Evolutionary conservation across 768 basidiomycete species (phyloP).

Genomic region (Leccinum ochraceum): DNA sequence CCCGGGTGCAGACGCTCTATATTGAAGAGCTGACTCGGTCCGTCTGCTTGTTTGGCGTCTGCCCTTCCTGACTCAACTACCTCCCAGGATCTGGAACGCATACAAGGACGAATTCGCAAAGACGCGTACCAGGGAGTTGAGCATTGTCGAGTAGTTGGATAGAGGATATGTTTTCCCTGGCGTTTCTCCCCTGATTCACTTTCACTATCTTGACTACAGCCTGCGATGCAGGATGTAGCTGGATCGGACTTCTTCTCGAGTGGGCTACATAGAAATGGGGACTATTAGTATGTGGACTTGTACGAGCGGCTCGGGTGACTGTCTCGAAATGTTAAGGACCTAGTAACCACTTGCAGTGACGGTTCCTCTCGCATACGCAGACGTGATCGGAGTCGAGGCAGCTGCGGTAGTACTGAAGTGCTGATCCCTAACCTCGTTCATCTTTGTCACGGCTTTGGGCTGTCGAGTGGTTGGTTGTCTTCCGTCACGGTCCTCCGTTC

Average conservation of each 20-base stretch:
- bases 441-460: too few relatives aligned
- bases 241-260: not conserved
- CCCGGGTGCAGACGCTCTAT: constrained; percentile 77
- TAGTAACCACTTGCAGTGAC: too few relatives aligned
- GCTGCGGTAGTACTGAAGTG: too few relatives aligned
- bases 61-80: constrained; percentile 7
- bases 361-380: too few relatives aligned
- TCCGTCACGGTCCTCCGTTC: too few relatives aligned
- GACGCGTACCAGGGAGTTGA: constrained; percentile 73
- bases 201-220: not conserved
- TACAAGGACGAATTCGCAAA: constrained; percentile 95
- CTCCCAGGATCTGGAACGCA: constrained; percentile 85
- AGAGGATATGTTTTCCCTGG: not conserved
- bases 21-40: constrained; percentile 92
- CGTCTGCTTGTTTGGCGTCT: constrained; percentile 26
- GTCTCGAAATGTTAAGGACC: not conserved
- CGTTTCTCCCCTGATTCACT: not conserved
- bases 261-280: not conserved
- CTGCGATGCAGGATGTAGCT: not conserved
- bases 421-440: too few relatives aligned
- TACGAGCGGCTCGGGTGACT: not conserved
- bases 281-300: not conserved
- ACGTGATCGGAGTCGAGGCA: too few relatives aligned
- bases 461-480: too few relatives aligned
- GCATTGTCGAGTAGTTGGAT: constrained; percentile 61